phyloP scores from a whole-genome alignment of 768 basidiomycete genomes.

The Dacryopinax spathularia region DNA sequence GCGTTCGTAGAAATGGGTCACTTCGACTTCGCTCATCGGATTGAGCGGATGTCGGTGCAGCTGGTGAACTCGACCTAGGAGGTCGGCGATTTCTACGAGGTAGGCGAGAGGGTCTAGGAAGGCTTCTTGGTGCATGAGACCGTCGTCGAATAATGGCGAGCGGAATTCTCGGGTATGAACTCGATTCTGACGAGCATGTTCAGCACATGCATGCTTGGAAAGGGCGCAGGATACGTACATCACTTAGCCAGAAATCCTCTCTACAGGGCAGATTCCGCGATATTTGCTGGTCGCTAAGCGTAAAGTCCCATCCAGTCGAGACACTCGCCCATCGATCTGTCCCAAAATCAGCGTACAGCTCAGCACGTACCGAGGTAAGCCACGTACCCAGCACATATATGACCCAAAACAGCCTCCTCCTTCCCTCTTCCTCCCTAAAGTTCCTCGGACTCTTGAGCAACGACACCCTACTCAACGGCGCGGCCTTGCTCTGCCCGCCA shows the following conservation, averaged over 20 bases:
- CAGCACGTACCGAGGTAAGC: no score
- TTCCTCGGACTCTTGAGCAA: conserved; percentile 20
- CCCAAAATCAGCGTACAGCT: neutral
- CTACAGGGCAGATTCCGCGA: conserved; percentile 20
- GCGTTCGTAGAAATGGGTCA: neutral
- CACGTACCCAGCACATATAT: conserved; percentile 20
- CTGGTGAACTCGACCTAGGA: neutral
- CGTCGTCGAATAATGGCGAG: neutral
- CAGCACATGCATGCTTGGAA: neutral
- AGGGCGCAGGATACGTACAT: neutral
- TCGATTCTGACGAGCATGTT: neutral
- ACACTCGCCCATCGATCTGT: conserved; percentile 22
- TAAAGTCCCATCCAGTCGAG: conserved; percentile 24
- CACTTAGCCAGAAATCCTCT: conserved; percentile 12
- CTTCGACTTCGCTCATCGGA: neutral
- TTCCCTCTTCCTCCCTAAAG: conserved; percentile 24
- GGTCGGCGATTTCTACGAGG: conserved; percentile 2
- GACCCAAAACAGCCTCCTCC: conserved; percentile 24
- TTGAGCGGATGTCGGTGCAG: neutral
- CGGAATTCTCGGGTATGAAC: neutral
- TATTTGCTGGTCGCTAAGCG: conserved; percentile 20
- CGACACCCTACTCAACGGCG: conserved; percentile 18
- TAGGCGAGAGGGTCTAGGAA: neutral
- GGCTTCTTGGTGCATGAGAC: neutral
- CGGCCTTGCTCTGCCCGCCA: neutral